phyloP scores from a whole-genome alignment of 23 red algal species.

The Rhodosorus marinus region DNA sequence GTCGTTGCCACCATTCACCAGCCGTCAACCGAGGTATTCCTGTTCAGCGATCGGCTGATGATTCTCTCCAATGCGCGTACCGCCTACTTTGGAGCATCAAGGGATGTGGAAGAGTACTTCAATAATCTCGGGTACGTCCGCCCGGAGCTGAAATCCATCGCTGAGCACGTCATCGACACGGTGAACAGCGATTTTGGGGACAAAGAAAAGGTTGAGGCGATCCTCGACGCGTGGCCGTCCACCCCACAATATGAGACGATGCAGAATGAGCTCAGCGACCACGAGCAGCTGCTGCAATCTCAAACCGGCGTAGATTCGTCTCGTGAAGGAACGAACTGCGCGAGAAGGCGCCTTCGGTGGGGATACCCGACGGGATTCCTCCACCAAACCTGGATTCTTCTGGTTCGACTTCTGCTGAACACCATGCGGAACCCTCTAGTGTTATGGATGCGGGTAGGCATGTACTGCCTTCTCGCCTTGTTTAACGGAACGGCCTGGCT shows the following conservation, averaged over 20 bases:
- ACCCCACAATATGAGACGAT: background rate
- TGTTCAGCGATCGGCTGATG: constrained; percentile 56
- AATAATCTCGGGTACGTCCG: constrained; percentile 21
- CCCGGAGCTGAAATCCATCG: constrained; percentile 11
- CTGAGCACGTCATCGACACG: constrained; percentile 49
- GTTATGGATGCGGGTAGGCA: constrained; percentile 53
- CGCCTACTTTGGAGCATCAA: constrained; percentile 58
- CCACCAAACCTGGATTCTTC: constrained; percentile 33
- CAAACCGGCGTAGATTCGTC: background rate
- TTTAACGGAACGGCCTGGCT: constrained; percentile 77
- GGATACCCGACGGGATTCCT: background rate
- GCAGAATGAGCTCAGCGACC: constrained; percentile 1
- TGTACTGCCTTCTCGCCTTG: constrained; percentile 54
- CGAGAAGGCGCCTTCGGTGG: background rate
- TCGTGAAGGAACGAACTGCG: background rate
- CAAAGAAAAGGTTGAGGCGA: constrained; percentile 2
- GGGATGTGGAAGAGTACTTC: constrained; percentile 24
- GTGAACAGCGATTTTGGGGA: constrained; percentile 71
- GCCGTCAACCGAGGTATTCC: constrained; percentile 53
- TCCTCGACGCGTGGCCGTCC: constrained; percentile 14
- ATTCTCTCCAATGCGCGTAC: constrained; percentile 39
- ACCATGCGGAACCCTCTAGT: constrained; percentile 61
- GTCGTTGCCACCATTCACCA: constrained; percentile 62
- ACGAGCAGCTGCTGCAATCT: constrained; percentile 4
- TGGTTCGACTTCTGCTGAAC: constrained; percentile 28